Evolutionary conservation across 169 alveolate genomes (phyloP), one percentile per base, ranked within the genome.

Genomic region (Eimeria acervulina): DNA sequence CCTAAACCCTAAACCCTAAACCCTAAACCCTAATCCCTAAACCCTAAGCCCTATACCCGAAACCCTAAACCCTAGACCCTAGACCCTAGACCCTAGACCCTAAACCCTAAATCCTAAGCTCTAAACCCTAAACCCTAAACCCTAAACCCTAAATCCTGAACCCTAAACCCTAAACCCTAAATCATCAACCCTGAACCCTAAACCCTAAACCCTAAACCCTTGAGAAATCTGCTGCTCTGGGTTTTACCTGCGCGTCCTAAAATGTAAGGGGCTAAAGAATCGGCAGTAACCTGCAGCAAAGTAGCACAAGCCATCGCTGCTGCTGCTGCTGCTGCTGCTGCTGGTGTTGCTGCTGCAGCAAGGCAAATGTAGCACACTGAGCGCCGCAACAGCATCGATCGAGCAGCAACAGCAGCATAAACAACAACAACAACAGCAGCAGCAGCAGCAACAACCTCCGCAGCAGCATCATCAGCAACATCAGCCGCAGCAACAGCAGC

Each of bases 211-310:
- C 36, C 76, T 26, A 66, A 66, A 5, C 76, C 36, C n/a, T n/a
- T n/a, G n/a, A n/a, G n/a, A n/a, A n/a, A n/a, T n/a, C n/a, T n/a
- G n/a, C n/a, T n/a, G n/a, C n/a, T n/a, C n/a, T n/a, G n/a, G n/a
- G n/a, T n/a, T n/a, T 66, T 72, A 72, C 84, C 84, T 72, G 84
- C 84, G 23, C 84, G 84, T 10, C 51, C 51, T 26, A 72, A 17
- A 33, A 72, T 72, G 44, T 28, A 72, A 33, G 84, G 84, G 21
- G 84, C 84, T 28, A 72, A 38, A 13, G 84, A 26, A n/a, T 33
- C 84, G 21, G 51, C 51, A 10, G 38, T 72, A 38, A 72, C 47
- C 84, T 72, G 84, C 44, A 33, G 84, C 84, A 72, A 26, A n/a
- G n/a, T n/a, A n/a, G n/a, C n/a, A n/a, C 38, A 33, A 28, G 38